A percentile compares a stretch with the other conserved stretches of the same genome.
phyloP scores from a whole-genome alignment of 352 stramenopile species.

The Pythium folliculosum region DNA sequence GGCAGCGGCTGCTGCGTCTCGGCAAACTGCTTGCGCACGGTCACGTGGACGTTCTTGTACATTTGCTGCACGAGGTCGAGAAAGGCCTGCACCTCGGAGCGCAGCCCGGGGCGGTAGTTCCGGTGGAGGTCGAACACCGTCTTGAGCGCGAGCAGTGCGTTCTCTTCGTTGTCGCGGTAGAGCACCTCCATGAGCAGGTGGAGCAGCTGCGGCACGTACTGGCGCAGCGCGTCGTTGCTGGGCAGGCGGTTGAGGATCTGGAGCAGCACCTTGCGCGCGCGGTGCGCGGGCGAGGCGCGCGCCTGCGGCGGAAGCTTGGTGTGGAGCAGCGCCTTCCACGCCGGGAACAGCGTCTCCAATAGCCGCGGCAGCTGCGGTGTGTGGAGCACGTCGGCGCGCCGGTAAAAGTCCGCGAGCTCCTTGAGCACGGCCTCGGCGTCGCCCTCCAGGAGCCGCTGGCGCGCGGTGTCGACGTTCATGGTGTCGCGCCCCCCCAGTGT shows the following conservation, averaged over 20 bases:
- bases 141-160: constrained; percentile 93
- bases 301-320: constrained; percentile 73
- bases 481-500: constrained; percentile 9
- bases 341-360: constrained; percentile 90
- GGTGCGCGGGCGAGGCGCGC: constrained; percentile 76
- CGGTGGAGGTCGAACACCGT: constrained; percentile 98
- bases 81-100: constrained; percentile 90
- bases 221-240: constrained; percentile 94
- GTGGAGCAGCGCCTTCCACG: constrained; percentile 87
- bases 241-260: constrained; percentile 95
- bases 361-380: constrained; percentile 91
- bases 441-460: constrained; percentile 82
- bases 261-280: constrained; percentile 91
- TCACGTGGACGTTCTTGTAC: constrained; percentile 87
- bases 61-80: constrained; percentile 89
- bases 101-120: constrained; percentile 91
- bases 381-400: constrained; percentile 86
- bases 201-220: constrained; percentile 92
- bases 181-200: constrained; percentile 93
- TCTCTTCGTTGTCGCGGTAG: constrained; percentile 96
- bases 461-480: constrained; percentile 89
- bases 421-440: constrained; percentile 74
- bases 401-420: constrained; percentile 86
- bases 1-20: constrained; percentile 26
- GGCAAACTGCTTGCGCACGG: constrained; percentile 87